Conservation (phyloP, 1,139 yeast genomes). For the Geotrichum fermentans region DNA sequence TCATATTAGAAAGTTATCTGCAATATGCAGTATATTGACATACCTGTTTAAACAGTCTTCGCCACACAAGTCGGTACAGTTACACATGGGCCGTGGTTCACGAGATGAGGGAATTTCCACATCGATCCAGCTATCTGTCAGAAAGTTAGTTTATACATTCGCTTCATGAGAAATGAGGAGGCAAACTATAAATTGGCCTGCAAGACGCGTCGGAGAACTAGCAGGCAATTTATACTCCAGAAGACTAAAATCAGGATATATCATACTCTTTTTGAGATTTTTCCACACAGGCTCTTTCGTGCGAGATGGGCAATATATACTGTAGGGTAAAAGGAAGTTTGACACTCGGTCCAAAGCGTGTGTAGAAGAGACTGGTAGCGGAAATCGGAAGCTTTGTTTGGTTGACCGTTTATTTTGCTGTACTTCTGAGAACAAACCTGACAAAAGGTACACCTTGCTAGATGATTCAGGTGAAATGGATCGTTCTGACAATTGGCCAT, state of each 20-base stretch:
- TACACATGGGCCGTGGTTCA: slow-evolving; percentile 31
- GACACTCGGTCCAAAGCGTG: slow-evolving; percentile 17
- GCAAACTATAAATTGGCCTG: no score
- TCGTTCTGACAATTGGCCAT: background rate
- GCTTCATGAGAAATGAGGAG: background rate
- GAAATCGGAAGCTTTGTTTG: slow-evolving; percentile 23
- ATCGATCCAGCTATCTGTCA: slow-evolving; percentile 29
- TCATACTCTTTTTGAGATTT: slow-evolving; percentile 31
- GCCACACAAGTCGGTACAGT: slow-evolving; percentile 36
- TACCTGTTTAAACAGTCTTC: slow-evolving; percentile 36
- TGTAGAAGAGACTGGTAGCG: slow-evolving; percentile 26
- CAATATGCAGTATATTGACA: slow-evolving; percentile 5
- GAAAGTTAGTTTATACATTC: background rate
- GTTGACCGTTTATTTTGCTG: slow-evolving; percentile 6
- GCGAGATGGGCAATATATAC: slow-evolving; percentile 36
- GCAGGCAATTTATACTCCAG: no score
- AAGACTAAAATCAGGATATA: background rate
- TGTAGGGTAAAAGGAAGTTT: slow-evolving; percentile 37
- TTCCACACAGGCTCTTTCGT: slow-evolving; percentile 35
- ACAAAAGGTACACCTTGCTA: slow-evolving; percentile 8
- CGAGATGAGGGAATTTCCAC: slow-evolving; percentile 26
- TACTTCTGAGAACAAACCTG: slow-evolving; percentile 17
- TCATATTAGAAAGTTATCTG: background rate
- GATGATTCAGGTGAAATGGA: background rate
- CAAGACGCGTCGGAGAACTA: no score